Evolutionary conservation across 176 grass and related monocot species (phyloP).

Genomic region (Saccharum officinarum): DNA sequence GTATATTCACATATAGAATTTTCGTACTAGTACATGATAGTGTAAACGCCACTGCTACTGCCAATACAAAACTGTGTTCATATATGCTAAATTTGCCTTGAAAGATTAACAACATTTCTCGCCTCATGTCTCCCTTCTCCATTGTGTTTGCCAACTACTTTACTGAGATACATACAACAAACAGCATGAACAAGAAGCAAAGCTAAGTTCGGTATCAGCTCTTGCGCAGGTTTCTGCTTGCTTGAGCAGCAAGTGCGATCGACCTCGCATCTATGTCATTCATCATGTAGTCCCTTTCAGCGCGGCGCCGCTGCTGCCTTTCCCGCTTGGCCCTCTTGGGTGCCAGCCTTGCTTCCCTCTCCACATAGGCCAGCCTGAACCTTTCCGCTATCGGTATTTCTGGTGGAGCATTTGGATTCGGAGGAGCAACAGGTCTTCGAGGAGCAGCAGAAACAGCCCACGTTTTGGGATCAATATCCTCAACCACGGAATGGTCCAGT

Average conservation of each 20-base stretch:
- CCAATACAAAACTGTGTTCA: slow-evolving; percentile 8
- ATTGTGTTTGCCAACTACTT: not conserved
- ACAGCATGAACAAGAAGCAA: slow-evolving; percentile 2
- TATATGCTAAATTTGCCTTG: not conserved
- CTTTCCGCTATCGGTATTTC: slow-evolving; percentile 73
- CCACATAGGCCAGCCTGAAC: slow-evolving; percentile 77
- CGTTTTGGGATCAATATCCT: slow-evolving; percentile 81
- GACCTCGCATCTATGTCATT: slow-evolving; percentile 69
- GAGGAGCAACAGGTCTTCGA: slow-evolving; percentile 19
- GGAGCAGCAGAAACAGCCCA: slow-evolving; percentile 64
- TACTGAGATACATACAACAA: not conserved
- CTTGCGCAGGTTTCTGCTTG: slow-evolving; percentile 66
- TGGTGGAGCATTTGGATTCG: slow-evolving; percentile 14
- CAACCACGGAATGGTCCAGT: slow-evolving; percentile 64
- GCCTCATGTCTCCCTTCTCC: not conserved
- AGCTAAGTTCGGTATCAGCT: not conserved
- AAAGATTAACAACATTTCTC: not conserved
- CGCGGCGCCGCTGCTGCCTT: slow-evolving; percentile 69
- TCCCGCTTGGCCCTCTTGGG: slow-evolving; percentile 83
- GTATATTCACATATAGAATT: not conserved
- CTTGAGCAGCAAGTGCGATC: slow-evolving; percentile 67
- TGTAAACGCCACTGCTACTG: not conserved
- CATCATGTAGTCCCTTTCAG: slow-evolving; percentile 66
- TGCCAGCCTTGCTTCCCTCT: slow-evolving; percentile 78
- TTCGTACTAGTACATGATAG: not conserved